Evolutionary conservation across 306 rosid species (phyloP), one percentile per base, ranked within the genome.

Genomic region (Castanopsis chinensis): DNA sequence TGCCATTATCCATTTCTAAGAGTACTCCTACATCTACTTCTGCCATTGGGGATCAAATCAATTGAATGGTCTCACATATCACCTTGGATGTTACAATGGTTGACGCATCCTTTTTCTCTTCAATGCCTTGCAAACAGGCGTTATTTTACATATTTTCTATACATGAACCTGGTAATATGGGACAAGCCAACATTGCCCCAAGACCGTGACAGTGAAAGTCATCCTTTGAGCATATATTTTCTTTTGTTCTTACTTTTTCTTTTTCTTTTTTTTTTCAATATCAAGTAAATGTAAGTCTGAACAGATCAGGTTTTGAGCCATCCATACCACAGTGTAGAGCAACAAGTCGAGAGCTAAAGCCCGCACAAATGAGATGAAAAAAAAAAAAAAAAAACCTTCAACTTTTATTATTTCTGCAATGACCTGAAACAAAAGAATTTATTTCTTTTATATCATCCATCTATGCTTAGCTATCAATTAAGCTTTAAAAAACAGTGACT

Each of bases 1-100:
- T 61, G 78, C 78, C 83, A 64, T 76, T 81, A 69, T 64, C 83
- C 27, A 51, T 74, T 49, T 74, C 75, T 2, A 78, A 78, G 85
- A 61, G 69, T 15, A 79, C 51, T 28, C 20, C 49, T 19, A 53
- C 85, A 17, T 30, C 80, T 76, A 17, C 81, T 21, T 69, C 69
- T 53, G 23, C 43, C 30, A 63, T 69, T 72, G 65, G n/a, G 17
- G 72, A 71, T 79, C 67, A 43, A 45, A 54, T 79, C 52, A 71
- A 65, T 32, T 51, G 27, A 58, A 58, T 23, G 49, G 80, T 69
- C 78, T 76, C 25, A 25, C 12, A 43, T 18, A 27, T 78, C 67
- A 41, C 64, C 76, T 58, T 23, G 53, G 54, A 28, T 59, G 27
- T 18, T 19, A 19, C 20, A 17, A 33, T 33, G 11, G 41, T 4